Evolutionary conservation across 495 filamentous ascomycete genomes (phyloP).

Genomic region (Aspergillus cristatus): DNA sequence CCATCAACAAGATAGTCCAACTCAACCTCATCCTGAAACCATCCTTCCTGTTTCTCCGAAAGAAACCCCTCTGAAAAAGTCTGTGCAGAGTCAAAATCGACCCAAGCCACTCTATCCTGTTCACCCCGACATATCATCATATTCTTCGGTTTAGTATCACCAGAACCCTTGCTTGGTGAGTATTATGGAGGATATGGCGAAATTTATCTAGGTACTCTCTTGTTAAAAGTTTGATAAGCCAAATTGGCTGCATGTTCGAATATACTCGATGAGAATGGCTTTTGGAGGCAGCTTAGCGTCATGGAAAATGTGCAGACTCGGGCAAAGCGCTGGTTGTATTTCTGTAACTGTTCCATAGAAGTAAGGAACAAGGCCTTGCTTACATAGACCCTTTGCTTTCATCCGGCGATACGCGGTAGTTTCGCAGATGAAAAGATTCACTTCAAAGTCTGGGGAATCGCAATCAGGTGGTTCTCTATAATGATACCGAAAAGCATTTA

Average conservation of each 20-base stretch:
- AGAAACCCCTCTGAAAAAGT: slow-evolving; percentile 9
- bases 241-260: slow-evolving; percentile 12
- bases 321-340: slow-evolving; percentile 12
- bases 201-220: slow-evolving; percentile 4
- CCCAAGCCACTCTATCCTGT: not conserved
- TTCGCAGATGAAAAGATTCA: slow-evolving; percentile 12
- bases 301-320: slow-evolving; percentile 11
- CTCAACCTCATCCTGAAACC: slow-evolving; percentile 10
- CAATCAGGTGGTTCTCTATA: slow-evolving; percentile 4
- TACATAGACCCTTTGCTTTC: slow-evolving; percentile 15
- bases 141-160: slow-evolving; percentile 8
- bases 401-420: slow-evolving; percentile 12
- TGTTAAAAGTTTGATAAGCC: slow-evolving; percentile 15
- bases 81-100: slow-evolving; percentile 19
- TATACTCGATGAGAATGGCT: slow-evolving; percentile 19
- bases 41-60: slow-evolving; percentile 5
- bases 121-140: not conserved
- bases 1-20: slow-evolving; percentile 12
- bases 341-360: slow-evolving; percentile 16
- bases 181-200: slow-evolving; percentile 12
- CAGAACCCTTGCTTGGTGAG: slow-evolving; percentile 10
- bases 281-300: slow-evolving; percentile 14
- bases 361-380: slow-evolving; percentile 10
- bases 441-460: slow-evolving; percentile 7
- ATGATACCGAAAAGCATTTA: slow-evolving; percentile 9